These are phyloP conservation scores for Ramaria rubella DNA, from an alignment of 768 basidiomycete species.

Conservation along the genomic window DNA sequence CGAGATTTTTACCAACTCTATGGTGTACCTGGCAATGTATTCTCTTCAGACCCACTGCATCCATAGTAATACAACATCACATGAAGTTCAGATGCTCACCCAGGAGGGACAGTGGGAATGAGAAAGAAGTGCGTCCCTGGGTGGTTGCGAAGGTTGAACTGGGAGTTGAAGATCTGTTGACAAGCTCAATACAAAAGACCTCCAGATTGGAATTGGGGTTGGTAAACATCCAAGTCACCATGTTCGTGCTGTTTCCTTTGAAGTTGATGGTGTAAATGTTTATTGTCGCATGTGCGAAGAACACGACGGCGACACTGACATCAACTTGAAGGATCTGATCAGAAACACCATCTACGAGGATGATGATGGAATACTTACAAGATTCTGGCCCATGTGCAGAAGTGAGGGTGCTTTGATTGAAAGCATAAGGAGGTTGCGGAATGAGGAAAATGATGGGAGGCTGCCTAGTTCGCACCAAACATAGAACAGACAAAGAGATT, in stretches of 20 bases:
- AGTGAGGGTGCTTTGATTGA: not conserved
- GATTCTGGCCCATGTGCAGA: not conserved
- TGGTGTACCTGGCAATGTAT: not conserved
- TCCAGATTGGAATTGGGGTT: not conserved
- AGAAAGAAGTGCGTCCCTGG: not conserved
- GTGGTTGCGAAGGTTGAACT: constrained; percentile 2
- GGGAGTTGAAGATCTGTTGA: not conserved
- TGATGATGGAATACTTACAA: not conserved
- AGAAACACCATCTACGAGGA: not conserved
- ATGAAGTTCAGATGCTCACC: not conserved
- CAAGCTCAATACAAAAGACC: not conserved
- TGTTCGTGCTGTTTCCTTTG: constrained; percentile 1
- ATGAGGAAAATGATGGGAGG: not conserved
- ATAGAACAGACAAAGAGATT: not conserved
- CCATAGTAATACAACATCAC: not conserved
- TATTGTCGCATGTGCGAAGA: constrained; percentile 5
- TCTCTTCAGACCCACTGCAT: not conserved
- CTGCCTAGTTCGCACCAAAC: not conserved
- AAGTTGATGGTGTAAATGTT: not conserved
- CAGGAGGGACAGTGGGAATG: not conserved
- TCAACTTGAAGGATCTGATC: too few species aligned
- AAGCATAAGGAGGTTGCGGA: not conserved
- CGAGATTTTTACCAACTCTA: not conserved
- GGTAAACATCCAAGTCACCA: not conserved
- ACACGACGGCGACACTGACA: constrained; percentile 1